phyloP scores from a whole-genome alignment of 1,284 basidiomycete genomes.

The Ustilago xerochloae region DNA sequence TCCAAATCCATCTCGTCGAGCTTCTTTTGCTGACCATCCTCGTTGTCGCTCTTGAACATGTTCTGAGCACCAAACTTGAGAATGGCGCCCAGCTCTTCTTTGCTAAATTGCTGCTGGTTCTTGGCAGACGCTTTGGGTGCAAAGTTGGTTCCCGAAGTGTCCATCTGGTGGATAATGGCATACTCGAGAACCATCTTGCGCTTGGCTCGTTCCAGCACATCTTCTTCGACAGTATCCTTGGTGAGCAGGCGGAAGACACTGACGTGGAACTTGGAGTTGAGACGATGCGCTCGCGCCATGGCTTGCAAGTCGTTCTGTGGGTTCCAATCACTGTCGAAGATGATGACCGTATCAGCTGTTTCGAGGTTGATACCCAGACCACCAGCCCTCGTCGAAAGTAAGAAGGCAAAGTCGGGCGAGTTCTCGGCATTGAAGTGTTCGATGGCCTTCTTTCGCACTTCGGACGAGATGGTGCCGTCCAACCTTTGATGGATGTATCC shows the following conservation, averaged over 20 bases:
- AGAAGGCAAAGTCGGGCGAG: constrained; percentile 74
- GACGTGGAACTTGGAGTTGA: constrained; percentile 95
- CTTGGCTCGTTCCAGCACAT: constrained; percentile 96
- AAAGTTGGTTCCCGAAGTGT: constrained; percentile 96
- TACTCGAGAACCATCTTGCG: constrained; percentile 99
- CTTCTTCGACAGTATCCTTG: constrained; percentile 98
- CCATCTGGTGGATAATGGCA: constrained; percentile 99
- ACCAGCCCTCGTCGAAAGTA: constrained; percentile 85
- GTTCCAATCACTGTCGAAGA: constrained; percentile 99
- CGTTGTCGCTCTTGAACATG: constrained; percentile 98
- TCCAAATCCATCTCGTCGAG: constrained; percentile 99
- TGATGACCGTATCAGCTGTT: constrained; percentile 91
- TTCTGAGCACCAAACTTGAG: constrained; percentile 98
- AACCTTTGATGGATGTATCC: constrained; percentile 85
- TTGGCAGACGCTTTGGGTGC: constrained; percentile 74
- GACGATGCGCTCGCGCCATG: constrained; percentile 98
- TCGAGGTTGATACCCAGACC: constrained; percentile 98
- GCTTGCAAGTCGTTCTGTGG: constrained; percentile 94
- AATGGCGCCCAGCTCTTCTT: constrained; percentile 97
- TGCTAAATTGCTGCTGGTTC: constrained; percentile 80
- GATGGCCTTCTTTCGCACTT: constrained; percentile 85
- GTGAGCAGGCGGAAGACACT: constrained; percentile 98
- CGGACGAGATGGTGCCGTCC: constrained; percentile 80
- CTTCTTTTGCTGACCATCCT: constrained; percentile 87
- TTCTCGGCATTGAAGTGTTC: constrained; percentile 81